A percentile compares a stretch with the other conserved stretches of the same genome.
Conservation (phyloP, 768 basidiomycete species). For the Cyclocybe aegerita region DNA sequence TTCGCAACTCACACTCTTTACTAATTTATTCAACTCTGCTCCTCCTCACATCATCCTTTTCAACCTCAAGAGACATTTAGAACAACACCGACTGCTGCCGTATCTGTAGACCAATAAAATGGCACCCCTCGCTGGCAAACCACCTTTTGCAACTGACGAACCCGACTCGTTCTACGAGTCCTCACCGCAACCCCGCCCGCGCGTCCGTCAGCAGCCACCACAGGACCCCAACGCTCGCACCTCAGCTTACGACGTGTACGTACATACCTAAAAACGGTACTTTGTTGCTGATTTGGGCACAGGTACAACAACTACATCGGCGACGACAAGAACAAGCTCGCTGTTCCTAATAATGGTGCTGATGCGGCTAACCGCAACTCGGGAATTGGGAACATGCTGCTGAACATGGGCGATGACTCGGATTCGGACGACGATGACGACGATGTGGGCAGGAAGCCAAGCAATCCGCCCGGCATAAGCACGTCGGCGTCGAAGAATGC, state of each 20-base stretch:
- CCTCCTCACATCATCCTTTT: constrained; percentile 4
- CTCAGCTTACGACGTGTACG: constrained; percentile 72
- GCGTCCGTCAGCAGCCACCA: constrained; percentile 44
- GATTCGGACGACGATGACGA: constrained; percentile 40
- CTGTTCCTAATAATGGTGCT: not conserved
- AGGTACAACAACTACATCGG: constrained; percentile 68
- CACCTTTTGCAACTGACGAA: constrained; percentile 70
- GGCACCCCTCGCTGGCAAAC: constrained; percentile 57
- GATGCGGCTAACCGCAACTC: constrained; percentile 40
- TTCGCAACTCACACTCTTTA: constrained; percentile 3
- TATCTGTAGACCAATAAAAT: constrained; percentile 13
- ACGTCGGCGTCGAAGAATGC: constrained; percentile 19
- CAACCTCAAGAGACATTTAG: constrained; percentile 3
- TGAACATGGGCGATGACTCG: constrained; percentile 35
- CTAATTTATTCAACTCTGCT: constrained; percentile 3
- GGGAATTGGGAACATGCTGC: constrained; percentile 47
- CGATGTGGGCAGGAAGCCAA: constrained; percentile 1
- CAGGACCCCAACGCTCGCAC: constrained; percentile 54
- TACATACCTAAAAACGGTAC: constrained; percentile 14
- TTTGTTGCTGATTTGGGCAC: constrained; percentile 4
- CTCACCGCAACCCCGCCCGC: constrained; percentile 37
- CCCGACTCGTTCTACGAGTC: constrained; percentile 60
- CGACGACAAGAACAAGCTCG: constrained; percentile 19
- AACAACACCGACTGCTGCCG: too few species aligned
- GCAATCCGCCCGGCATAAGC: constrained; percentile 9